Base-by-base conservation (phyloP, 2,329 filamentous ascomycete species). In the Cladosporium austrohemisphaericum region DNA sequence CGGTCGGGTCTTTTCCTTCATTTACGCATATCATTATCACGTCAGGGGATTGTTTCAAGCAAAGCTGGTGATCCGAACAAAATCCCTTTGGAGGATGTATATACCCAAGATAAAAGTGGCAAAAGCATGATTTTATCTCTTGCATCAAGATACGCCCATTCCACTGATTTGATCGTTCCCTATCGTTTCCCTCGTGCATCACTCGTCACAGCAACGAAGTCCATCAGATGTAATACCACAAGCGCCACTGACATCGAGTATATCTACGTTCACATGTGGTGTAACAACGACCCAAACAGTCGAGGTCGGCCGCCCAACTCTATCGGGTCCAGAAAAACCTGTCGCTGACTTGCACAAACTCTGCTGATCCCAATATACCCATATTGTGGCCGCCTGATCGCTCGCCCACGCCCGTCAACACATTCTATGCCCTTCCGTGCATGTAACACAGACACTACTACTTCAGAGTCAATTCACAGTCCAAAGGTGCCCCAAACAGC, bases 341-440 rank as follows among this genome's bases (percentile, higher is more conserved):
- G 29, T 32, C 29, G 5, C 29, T 32, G 37, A 23, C 37, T 40
- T 26, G 37, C 37, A 23, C 37, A 41, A 41, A 26, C 18, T 22
- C 33, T 19, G 33, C 19, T 38, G 44, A 47, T 47, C 44, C 18
- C 25, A 37, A 47, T 47, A 20, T 47, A 28, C 29, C 18, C 18
- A 47, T 25, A 47, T 47, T 47, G 44, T 47, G 44, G 44, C 44
- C 22, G 44, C 25, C 18, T 29, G 23, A 11, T 19, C 23, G 38
- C 25, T 28, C 22, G 16, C 23, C 44, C 14, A 37, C 32, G 33
- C 44, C 44, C 32, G 36, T 22, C 26, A 14, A 37, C 10, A 31
- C 10, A 25, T 47, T 47, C 44, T 9, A 47, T n/a, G 23, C 18
- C 25, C 20, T 47, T 47, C 44, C 33, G 44, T 47, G 33, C 18